phyloP scores from a whole-genome alignment of 2,329 filamentous ascomycete species.

The Colletotrichum sansevieriae region DNA sequence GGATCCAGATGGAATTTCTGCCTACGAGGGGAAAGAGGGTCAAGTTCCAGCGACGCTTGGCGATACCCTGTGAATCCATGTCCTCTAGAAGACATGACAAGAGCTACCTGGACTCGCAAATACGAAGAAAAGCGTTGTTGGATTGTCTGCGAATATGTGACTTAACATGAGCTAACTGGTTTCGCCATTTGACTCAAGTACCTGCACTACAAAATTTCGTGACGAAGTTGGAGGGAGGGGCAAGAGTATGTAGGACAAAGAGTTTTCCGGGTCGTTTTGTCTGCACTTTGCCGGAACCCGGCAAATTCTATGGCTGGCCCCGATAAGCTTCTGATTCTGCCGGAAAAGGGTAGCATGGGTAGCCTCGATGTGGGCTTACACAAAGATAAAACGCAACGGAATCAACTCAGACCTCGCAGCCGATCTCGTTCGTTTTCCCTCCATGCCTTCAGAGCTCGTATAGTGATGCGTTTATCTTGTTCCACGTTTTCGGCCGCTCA shows the following conservation, averaged over 20 bases:
- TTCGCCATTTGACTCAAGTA: background rate
- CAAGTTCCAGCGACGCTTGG: background rate
- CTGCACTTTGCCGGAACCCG: constrained; percentile 5
- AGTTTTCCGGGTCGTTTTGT: background rate
- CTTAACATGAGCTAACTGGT: constrained; percentile 5
- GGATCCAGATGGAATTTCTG: background rate
- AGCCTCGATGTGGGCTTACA: background rate
- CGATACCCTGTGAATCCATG: background rate
- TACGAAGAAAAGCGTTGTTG: background rate
- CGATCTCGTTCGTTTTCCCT: background rate
- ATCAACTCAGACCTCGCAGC: background rate
- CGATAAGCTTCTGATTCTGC: background rate
- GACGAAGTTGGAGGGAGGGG: constrained; percentile 3
- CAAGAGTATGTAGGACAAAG: background rate
- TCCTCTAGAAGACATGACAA: background rate
- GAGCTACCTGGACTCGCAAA: background rate
- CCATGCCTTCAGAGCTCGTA: background rate
- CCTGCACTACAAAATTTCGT: background rate
- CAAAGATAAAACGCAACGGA: background rate
- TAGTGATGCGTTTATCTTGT: background rate
- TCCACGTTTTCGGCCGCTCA: background rate
- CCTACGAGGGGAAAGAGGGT: background rate
- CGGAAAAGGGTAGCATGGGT: background rate
- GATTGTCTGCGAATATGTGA: background rate
- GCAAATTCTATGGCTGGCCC: background rate